These are phyloP conservation scores for Ilyonectria robusta DNA, from an alignment of 2,329 filamentous ascomycete species.

Conservation along the genomic window DNA sequence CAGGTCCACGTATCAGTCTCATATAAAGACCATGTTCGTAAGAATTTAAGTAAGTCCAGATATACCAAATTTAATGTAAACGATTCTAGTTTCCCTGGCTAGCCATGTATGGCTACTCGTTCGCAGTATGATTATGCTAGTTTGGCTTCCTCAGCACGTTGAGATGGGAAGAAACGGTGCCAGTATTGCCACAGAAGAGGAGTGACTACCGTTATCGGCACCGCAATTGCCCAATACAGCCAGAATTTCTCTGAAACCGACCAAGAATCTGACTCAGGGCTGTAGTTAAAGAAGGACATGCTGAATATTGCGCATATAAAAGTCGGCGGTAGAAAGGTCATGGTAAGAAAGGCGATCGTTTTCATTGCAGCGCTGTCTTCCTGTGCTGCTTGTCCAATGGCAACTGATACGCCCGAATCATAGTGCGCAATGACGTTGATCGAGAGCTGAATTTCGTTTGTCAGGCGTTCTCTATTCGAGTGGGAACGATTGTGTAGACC, in stretches of 20 bases:
- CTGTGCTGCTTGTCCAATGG: slow-evolving; percentile 56
- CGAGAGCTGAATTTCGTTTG: too few relatives aligned
- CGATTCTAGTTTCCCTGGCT: too few relatives aligned
- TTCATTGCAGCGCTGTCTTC: slow-evolving; percentile 66
- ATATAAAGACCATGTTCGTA: too few relatives aligned
- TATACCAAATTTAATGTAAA: too few relatives aligned
- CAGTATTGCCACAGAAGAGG: slow-evolving; percentile 38
- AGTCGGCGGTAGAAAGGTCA: slow-evolving; percentile 65
- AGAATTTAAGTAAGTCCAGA: too few relatives aligned
- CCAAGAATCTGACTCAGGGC: slow-evolving; percentile 45
- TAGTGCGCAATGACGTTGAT: slow-evolving; percentile 50
- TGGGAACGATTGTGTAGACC: slow-evolving; percentile 54
- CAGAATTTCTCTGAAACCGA: slow-evolving; percentile 50
- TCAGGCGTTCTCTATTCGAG: slow-evolving; percentile 32
- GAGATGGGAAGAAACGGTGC: slow-evolving; percentile 5
- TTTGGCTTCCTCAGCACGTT: too few relatives aligned
- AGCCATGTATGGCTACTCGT: too few relatives aligned
- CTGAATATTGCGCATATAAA: slow-evolving; percentile 65
- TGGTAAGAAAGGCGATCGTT: slow-evolving; percentile 62
- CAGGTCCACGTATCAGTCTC: too few relatives aligned
- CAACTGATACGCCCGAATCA: slow-evolving; percentile 55
- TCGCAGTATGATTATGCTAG: too few relatives aligned
- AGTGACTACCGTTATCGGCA: slow-evolving; percentile 46
- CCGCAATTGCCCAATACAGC: slow-evolving; percentile 52
- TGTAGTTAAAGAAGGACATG: slow-evolving; percentile 58